Evolutionary conservation across 1,139 yeast genomes (phyloP), one percentile per base, ranked within the genome.

Genomic region (Hansenula sp.): DNA sequence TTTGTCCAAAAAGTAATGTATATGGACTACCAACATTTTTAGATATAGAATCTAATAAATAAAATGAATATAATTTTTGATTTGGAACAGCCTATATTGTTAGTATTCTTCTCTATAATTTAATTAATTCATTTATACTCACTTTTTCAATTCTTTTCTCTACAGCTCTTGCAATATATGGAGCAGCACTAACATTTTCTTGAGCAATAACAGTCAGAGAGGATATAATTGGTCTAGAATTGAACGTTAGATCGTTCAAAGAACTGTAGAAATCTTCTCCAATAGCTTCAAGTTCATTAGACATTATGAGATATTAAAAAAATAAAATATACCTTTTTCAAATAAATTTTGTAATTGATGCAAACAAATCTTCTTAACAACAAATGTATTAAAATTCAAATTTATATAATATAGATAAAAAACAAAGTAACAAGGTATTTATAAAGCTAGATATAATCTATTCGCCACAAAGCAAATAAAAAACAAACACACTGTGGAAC

Each of bases 1-100:
- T 82, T 39, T 75, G 55, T 6, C 89, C 84, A 57, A 90, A 79
- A 44, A 84, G 64, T 11, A 79, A 71, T 28, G 89, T 86, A 59
- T 90, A 92, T 1, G 97, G 97, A 45, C 80, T 75, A 7, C 97
- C 97, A 19, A 88, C 82, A 52, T 82, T 86, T 62, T 92, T 92
- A 63, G 95, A 85, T 36, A 92, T 84, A n/a, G 97, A 89, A 61
- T 92, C 98, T 43, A 92, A 65, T 37, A 90, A 71, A 59, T 90
- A 92, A 50, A 92, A 71, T 4, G 94, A 80, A 54, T 77, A 92
- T 41, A 92, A 71, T 62, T 92, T 92, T 52, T 87, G 90, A 18
- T 77, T 75, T 2, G 97, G 97, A 6, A 43, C 39, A 20, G 55
- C 32, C 32, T 29, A 13, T 4, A 13, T 13, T 7, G 22, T 29